Evolutionary conservation across 2,329 filamentous ascomycete genomes (phyloP).

Genomic region (Nothophoma quercina): DNA sequence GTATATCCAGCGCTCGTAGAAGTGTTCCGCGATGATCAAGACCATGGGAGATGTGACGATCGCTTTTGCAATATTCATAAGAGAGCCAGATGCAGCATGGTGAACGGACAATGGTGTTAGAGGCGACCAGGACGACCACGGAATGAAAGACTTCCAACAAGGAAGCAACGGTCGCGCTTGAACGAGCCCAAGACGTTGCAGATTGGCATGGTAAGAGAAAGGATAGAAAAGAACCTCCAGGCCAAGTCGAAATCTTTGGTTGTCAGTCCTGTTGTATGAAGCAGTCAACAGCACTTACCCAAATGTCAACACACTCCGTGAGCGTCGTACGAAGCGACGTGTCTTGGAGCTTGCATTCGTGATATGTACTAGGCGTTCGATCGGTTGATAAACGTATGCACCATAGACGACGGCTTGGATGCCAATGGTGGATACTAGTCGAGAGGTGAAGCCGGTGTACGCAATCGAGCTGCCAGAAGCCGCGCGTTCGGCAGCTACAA

Average conservation of each 20-base stretch:
- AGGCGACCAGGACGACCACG: constrained; percentile 40
- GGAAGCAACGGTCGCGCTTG: constrained; percentile 40
- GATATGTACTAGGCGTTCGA: constrained; percentile 37
- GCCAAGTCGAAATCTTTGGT: constrained; percentile 34
- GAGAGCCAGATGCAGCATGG: constrained; percentile 25
- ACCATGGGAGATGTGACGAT: constrained; percentile 38
- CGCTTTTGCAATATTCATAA: constrained; percentile 22
- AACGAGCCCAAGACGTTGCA: constrained; percentile 43
- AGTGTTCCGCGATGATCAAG: constrained; percentile 35
- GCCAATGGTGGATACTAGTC: constrained; percentile 29
- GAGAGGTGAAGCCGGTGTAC: constrained; percentile 39
- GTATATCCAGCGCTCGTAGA: constrained; percentile 38
- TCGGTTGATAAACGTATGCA: constrained; percentile 32
- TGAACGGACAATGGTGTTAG: constrained; percentile 31
- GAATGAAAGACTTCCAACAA: constrained; percentile 35
- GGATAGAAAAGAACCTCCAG: constrained; percentile 43
- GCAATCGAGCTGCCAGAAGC: constrained; percentile 31
- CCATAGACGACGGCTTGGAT: constrained; percentile 31
- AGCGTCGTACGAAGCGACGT: constrained; percentile 31
- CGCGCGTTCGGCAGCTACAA: constrained; percentile 33
- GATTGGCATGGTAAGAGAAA: constrained; percentile 39
- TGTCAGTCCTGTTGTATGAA: not conserved
- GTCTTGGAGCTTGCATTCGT: constrained; percentile 30
- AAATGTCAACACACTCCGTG: constrained; percentile 27
- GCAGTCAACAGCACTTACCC: constrained; percentile 24